Evolutionary conservation across 1,139 yeast genomes (phyloP).

Genomic region (Pneumocystis canis): DNA sequence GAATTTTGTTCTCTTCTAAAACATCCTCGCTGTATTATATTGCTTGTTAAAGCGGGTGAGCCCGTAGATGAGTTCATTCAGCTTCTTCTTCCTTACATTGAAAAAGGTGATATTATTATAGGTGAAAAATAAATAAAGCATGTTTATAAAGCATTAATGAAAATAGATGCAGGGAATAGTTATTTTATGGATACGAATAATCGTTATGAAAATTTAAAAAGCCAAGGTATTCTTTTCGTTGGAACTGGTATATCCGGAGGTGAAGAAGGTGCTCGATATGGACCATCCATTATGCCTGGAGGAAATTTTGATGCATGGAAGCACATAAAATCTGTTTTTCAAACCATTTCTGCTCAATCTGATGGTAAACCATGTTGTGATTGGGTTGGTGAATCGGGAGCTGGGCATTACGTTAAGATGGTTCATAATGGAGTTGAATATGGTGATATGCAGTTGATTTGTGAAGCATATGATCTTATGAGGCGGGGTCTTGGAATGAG

Average conservation of each 20-base stretch:
- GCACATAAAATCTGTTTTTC: conserved; percentile 91
- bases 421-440: conserved; percentile 99
- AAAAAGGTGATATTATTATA: conserved; percentile 93
- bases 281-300: conserved; percentile 99
- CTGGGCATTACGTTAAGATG: conserved; percentile 99
- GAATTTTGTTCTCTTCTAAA: conserved; percentile 81
- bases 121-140: not conserved
- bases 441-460: conserved; percentile 98
- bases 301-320: conserved; percentile 98
- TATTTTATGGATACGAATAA: conserved; percentile 98
- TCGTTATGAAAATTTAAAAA: conserved; percentile 78
- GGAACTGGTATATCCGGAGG: conserved; percentile 99
- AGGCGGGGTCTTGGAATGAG: conserved; percentile 86
- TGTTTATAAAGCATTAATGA: not conserved
- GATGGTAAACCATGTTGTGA: conserved; percentile 99
- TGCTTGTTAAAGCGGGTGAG: conserved; percentile 90
- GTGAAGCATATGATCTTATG: conserved; percentile 93
- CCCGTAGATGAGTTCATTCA: conserved; percentile 88
- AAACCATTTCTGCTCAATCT: conserved; percentile 85
- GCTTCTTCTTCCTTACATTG: conserved; percentile 79
- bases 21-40: conserved; percentile 90
- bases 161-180: conserved; percentile 89
- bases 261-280: conserved; percentile 99
- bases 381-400: conserved; percentile 99
- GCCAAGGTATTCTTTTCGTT: conserved; percentile 79